Evolutionary conservation across 106 monocot species (phyloP).

Genomic region (Allium cepa): DNA sequence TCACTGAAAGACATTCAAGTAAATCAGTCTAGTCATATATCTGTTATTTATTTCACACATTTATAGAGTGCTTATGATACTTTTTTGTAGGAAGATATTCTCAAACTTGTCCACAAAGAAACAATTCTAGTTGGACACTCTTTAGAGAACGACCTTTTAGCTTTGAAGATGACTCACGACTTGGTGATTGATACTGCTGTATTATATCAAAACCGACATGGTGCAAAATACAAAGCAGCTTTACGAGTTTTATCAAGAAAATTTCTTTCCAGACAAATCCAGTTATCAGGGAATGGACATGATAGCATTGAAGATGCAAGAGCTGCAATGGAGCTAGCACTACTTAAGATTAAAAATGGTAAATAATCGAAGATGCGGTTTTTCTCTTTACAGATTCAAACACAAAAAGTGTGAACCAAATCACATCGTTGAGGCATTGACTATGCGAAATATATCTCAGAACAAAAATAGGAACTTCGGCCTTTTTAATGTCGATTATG

Average conservation of each 20-base stretch:
- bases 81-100: constrained; percentile 66
- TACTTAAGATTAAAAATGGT: constrained; percentile 80
- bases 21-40: neutral
- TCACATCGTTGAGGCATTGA: too few relatives aligned
- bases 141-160: constrained; percentile 94
- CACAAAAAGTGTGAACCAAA: too few relatives aligned
- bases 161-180: constrained; percentile 76
- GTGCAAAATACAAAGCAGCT: constrained; percentile 41
- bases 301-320: constrained; percentile 96
- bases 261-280: constrained; percentile 72
- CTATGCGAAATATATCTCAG: too few relatives aligned
- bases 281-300: constrained; percentile 64
- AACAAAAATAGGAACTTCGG: too few relatives aligned
- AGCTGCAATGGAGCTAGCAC: constrained; percentile 80
- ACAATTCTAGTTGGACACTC: constrained; percentile 97
- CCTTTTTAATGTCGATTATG: too few relatives aligned
- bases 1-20: constrained; percentile 93
- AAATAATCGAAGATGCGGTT: neutral
- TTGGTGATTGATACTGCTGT: constrained; percentile 90
- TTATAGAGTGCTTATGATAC: neutral
- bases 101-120: constrained; percentile 61
- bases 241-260: constrained; percentile 57
- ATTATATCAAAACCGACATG: constrained; percentile 53
- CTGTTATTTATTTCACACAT: neutral
- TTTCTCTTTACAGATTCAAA: too few relatives aligned